Base-by-base conservation (phyloP, 2,329 filamentous ascomycete species). In the Lasiodiplodia theobromae region DNA sequence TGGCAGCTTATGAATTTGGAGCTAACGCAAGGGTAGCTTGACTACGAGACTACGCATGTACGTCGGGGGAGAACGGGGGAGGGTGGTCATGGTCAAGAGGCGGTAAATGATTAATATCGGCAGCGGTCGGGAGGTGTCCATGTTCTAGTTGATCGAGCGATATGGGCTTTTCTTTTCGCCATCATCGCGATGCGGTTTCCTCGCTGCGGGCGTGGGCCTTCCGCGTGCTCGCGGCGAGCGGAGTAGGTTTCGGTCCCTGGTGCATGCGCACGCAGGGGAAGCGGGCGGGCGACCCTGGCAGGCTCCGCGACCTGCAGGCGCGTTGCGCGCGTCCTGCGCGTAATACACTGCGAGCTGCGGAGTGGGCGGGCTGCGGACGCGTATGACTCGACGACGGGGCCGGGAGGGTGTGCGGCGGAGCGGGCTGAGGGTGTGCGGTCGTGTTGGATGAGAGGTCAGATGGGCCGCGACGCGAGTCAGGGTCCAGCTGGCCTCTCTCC, bases 301-400 rank as follows among this genome's bases (percentile, higher is more conserved):
- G 31, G 2, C 31, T 34, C 44, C 18, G 44, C 14, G 28, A 28
- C 10, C 51, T 64, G 60, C 60, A 52, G 44, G 47, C 47, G 28
- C 60, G 47, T 64, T 64, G 60, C 37, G 60, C 60, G 60, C 60
- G 60, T 64, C 60, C 60, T 64, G 60, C 60, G 60, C 60, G 60
- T 52, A 64, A 64, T 64, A 31, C 21, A 51, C n/a, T 28, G 21
- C 12, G 10, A 10, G 37, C 16, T n/a, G 44, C 58, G 28, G 58
- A 23, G 8, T 34, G 31, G 40, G 40, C 40, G 38, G 38, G 25
- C 18, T 12, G 57, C 23, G 38, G 14, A 40, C 16, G 37, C 58
- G 34, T 28, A 51, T 49, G 58, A 51, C 40, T 44, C 18, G 58
- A n/a, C 25, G n/a, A 18, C 37, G 16, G 37, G 38, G 56, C 37